A percentile compares a stretch with the other conserved stretches of the same genome.
These are phyloP conservation scores for Pterocarpus macrocarpus DNA, from an alignment of 306 rosid species.

Conservation along the genomic window DNA sequence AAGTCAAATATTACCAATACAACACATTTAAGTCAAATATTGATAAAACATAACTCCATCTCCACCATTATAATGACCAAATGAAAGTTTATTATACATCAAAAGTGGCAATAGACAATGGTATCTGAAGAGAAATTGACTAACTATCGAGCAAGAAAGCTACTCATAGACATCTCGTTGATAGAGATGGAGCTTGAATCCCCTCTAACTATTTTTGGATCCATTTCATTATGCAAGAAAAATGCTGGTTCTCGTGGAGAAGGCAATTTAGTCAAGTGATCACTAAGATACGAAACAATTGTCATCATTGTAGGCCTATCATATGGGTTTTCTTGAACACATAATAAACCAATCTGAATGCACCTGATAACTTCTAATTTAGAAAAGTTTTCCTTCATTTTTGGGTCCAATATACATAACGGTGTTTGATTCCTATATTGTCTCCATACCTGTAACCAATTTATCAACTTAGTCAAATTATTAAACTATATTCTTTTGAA, in stretches of 20 bases:
- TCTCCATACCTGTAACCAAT: conserved; percentile 12
- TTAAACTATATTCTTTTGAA: no score
- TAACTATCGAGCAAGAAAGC: background rate
- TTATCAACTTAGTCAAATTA: background rate
- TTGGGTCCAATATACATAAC: background rate
- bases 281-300: background rate
- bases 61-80: background rate
- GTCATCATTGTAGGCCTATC: background rate
- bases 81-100: background rate
- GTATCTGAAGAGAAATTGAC: background rate
- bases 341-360: conserved; percentile 19
- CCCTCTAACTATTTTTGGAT: background rate
- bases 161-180: background rate
- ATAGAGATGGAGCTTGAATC: background rate
- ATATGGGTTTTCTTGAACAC: background rate
- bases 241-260: background rate
- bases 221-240: background rate
- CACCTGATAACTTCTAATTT: background rate
- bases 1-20: no score
- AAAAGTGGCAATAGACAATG: no score
- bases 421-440: background rate
- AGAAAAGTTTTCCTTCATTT: background rate
- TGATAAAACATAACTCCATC: no score
- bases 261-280: background rate
- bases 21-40: no score